Percentiles rank a stretch among this genome's conserved stretches.
phyloP scores from a whole-genome alignment of 106 monocot genomes.

The Vanilla planifolia region DNA sequence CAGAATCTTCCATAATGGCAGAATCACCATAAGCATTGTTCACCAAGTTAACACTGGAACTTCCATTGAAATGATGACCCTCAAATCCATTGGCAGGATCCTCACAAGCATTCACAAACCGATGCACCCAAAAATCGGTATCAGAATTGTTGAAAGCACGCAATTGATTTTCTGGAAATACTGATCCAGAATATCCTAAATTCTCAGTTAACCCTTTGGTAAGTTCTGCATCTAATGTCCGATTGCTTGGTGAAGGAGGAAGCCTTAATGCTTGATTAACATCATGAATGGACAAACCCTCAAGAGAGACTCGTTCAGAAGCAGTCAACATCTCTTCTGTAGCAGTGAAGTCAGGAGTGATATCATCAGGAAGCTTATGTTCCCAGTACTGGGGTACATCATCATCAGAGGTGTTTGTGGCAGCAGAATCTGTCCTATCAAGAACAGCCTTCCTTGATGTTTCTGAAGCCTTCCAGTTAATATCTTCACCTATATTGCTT shows the following conservation, averaged over 20 bases:
- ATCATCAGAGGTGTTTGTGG: constrained; percentile 10
- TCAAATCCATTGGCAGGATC: constrained; percentile 23
- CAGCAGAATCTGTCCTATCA: constrained; percentile 4
- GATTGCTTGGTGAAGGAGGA: background rate
- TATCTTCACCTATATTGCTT: constrained; percentile 9
- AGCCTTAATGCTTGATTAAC: background rate
- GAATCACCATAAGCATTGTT: constrained; percentile 25
- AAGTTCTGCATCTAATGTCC: background rate
- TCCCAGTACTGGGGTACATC: constrained; percentile 5
- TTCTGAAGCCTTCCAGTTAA: background rate
- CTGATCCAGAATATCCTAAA: constrained; percentile 17
- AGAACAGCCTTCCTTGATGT: constrained; percentile 1
- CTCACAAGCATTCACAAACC: constrained; percentile 31
- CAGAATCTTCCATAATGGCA: constrained; percentile 18
- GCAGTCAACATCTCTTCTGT: constrained; percentile 1
- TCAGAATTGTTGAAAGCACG: constrained; percentile 15
- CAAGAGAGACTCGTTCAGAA: background rate
- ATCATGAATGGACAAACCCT: background rate
- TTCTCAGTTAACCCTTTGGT: constrained; percentile 13
- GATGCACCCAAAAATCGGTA: constrained; percentile 35
- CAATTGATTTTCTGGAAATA: constrained; percentile 17
- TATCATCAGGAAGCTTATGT: constrained; percentile 11
- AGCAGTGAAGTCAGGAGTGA: constrained; percentile 10
- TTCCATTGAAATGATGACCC: constrained; percentile 19
- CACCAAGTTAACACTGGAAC: constrained; percentile 24